These are phyloP conservation scores for Pseudodiploospora longispora DNA, from an alignment of 2,329 filamentous ascomycete genomes.

Conservation along the genomic window DNA sequence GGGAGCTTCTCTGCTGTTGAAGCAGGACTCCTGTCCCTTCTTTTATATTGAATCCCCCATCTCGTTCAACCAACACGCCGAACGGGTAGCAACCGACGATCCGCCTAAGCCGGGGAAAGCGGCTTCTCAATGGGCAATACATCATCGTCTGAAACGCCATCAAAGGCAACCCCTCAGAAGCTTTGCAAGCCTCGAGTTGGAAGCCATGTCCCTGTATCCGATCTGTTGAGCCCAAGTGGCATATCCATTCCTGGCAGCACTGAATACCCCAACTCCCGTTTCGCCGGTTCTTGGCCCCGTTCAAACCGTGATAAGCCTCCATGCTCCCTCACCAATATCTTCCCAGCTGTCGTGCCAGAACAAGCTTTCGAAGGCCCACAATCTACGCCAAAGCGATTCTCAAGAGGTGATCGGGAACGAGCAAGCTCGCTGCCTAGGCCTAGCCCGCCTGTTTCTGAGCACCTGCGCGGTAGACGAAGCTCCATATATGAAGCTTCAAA, in stretches of 20 bases:
- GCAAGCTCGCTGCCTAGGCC: conserved; percentile 2
- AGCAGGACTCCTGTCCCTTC: no score
- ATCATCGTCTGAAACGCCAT: conserved; percentile 36
- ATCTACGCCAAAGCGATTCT: conserved; percentile 3
- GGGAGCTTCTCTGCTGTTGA: no score
- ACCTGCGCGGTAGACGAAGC: conserved; percentile 1
- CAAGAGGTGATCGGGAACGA: conserved; percentile 5
- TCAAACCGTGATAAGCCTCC: conserved; percentile 3
- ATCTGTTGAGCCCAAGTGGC: conserved; percentile 23
- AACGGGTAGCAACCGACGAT: no score
- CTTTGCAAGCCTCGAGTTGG: conserved; percentile 42
- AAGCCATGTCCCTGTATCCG: conserved; percentile 31
- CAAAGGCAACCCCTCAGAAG: conserved; percentile 33
- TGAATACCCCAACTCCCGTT: conserved; percentile 24
- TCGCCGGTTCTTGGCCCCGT: conserved; percentile 18
- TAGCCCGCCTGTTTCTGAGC: neutral
- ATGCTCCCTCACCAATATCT: neutral
- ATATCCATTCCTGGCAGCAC: conserved; percentile 9
- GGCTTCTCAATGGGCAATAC: conserved; percentile 41
- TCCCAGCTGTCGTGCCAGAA: neutral
- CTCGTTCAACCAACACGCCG: no score
- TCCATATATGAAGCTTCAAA: conserved; percentile 3
- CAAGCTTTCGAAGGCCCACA: conserved; percentile 1
- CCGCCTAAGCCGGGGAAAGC: neutral
- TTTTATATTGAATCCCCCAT: no score